Evolutionary conservation across 2,329 filamentous ascomycete genomes (phyloP).

Genomic region (Diplodia corticola): DNA sequence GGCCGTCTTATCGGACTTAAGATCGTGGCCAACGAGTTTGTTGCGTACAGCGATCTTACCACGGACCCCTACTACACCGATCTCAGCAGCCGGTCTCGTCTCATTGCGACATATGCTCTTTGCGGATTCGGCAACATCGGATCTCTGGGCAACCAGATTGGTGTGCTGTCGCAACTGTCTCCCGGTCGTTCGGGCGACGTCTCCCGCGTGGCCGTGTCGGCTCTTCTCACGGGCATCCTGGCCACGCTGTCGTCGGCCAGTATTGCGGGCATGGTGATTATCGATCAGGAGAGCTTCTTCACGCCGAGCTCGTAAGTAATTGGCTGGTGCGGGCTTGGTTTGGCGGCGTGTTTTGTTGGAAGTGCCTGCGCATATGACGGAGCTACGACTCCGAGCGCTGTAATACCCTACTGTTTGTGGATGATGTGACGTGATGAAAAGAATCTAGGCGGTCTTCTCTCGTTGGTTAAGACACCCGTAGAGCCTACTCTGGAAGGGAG

Average conservation of each 20-base stretch:
- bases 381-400: neutral
- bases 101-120: constrained; percentile 84
- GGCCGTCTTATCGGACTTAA: constrained; percentile 80
- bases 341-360: neutral
- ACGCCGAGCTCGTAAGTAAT: neutral
- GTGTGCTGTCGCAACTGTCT: constrained; percentile 79
- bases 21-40: constrained; percentile 82
- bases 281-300: constrained; percentile 45
- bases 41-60: constrained; percentile 65
- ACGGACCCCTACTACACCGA: constrained; percentile 53
- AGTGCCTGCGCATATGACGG: constrained; percentile 3
- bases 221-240: constrained; percentile 74
- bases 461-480: neutral
- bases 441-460: neutral
- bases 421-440: constrained; percentile 13
- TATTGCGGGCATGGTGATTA: constrained; percentile 74
- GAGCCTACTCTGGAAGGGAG: neutral
- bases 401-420: constrained; percentile 12
- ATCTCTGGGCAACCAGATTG: constrained; percentile 85
- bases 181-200: constrained; percentile 74
- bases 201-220: constrained; percentile 71
- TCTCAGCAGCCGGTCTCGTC: constrained; percentile 68
- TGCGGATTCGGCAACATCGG: constrained; percentile 79
- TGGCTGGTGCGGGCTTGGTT: neutral
- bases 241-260: constrained; percentile 76